Evolutionary conservation across 1,284 basidiomycete species (phyloP).

Genomic region (Caloboletus inedulis): DNA sequence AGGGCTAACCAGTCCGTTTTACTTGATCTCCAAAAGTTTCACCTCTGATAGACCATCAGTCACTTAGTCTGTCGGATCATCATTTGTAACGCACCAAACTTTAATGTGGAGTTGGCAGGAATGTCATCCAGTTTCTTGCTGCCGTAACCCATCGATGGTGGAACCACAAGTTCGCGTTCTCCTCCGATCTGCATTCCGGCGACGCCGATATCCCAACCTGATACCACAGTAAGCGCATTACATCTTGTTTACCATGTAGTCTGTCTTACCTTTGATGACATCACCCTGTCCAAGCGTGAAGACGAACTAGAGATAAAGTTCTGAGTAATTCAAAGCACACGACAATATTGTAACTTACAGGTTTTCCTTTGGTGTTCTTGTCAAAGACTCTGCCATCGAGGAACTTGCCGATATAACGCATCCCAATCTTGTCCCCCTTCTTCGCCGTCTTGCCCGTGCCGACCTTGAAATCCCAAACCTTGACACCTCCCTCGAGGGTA

Average conservation of each 20-base stretch:
- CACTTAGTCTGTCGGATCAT: constrained; percentile 1
- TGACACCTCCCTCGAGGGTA: constrained; percentile 70
- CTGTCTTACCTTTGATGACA: constrained; percentile 77
- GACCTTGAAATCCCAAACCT: constrained; percentile 73
- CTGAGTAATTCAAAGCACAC: constrained; percentile 6
- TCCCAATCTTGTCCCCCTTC: constrained; percentile 77
- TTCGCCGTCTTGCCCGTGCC: constrained; percentile 85
- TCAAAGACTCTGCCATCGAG: constrained; percentile 86
- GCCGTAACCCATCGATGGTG: constrained; percentile 70
- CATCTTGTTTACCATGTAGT: neutral
- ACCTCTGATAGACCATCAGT: constrained; percentile 50
- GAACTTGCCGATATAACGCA: constrained; percentile 92
- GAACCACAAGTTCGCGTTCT: constrained; percentile 81
- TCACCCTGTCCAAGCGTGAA: constrained; percentile 88
- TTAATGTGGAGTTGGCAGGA: constrained; percentile 67
- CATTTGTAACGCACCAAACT: constrained; percentile 57
- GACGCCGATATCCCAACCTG: constrained; percentile 90
- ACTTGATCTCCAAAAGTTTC: constrained; percentile 69
- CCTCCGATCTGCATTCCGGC: constrained; percentile 91
- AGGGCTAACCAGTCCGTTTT: constrained; percentile 22
- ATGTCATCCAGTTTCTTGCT: constrained; percentile 51
- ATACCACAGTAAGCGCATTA: constrained; percentile 10
- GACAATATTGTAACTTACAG: constrained; percentile 49
- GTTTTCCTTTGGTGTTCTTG: constrained; percentile 83
- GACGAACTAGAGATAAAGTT: constrained; percentile 52